Evolutionary conservation across 179 eudicot genomes (phyloP).

Genomic region (Spergularia azorica): DNA sequence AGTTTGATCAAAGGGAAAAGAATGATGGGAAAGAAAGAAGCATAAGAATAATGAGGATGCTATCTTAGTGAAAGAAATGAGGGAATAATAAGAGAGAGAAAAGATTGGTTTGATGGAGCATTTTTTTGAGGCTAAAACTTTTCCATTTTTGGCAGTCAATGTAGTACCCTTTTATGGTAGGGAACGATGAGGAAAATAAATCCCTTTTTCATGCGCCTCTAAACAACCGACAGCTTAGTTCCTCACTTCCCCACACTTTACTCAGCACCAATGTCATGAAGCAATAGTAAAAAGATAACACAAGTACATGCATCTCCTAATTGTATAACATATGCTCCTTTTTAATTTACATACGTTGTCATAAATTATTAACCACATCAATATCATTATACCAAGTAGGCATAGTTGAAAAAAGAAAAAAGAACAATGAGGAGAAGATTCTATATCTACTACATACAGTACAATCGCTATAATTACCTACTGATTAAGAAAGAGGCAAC

Average conservation of each 20-base stretch:
- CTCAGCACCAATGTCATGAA: background rate
- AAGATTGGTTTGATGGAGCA: slow-evolving; percentile 8
- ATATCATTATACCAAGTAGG: no score
- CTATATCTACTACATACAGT: background rate
- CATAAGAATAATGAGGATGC: no score
- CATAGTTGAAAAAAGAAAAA: no score
- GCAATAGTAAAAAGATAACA: background rate
- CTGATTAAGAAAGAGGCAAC: no score
- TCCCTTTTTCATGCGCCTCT: slow-evolving; percentile 21
- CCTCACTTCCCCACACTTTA: slow-evolving; percentile 16
- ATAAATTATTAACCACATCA: no score
- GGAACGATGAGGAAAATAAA: slow-evolving; percentile 31
- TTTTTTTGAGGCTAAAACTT: slow-evolving; percentile 19
- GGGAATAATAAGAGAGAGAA: background rate
- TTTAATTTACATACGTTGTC: no score
- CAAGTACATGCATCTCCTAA: no score
- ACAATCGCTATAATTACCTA: background rate
- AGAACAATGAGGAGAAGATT: no score
- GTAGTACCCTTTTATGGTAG: slow-evolving; percentile 43
- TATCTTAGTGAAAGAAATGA: no score
- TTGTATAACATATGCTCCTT: no score
- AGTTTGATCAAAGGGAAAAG: no score
- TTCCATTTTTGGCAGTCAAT: slow-evolving; percentile 53
- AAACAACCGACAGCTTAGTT: slow-evolving; percentile 38
- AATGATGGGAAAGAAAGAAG: no score